Evolutionary conservation across 2,329 filamentous ascomycete genomes (phyloP), one percentile per base, ranked within the genome.

Genomic region (Diplodia scrobiculata): DNA sequence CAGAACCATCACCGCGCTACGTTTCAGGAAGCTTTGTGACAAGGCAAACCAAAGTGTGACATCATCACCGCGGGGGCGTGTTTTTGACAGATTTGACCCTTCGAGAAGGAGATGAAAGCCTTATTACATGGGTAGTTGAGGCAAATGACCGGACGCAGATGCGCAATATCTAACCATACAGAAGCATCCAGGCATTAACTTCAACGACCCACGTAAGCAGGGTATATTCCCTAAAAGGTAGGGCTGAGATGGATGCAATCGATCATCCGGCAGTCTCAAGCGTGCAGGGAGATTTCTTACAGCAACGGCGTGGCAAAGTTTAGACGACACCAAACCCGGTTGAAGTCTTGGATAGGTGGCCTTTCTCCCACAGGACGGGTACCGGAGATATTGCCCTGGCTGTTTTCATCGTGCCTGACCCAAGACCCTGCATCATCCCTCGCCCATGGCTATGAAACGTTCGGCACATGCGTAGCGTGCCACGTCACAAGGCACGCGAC

Each of bases 391-490:
- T 38, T 5, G 10, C 17, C 32, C 13, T n/a, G 21, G 25, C 27
- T 34, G 50, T n/a, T n/a, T 29, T 32, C 47, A 21, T 53, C 11
- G 27, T 32, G 7, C 51, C 51, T 45, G 11, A 19, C 21, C 53
- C 36, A 25, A n/a, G 38, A 45, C 38, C 38, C 38, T 21, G 19
- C 14, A 21, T 53, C 17, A 29, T 32, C 51, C 51, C 51, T 45
- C 11, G 36, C 21, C 53, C 36, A 17, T 58, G 53, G 53, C 6
- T n/a, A 58, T 45, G 53, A 45, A 58, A 45, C 34, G 14, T 58
- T 58, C 34, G 36, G 53, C 34, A 45, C 34, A 45, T 45, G 29
- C 27, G 19, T 55, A 32, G 27, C 51, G 17, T 55, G 52, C 29
- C 29, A 54, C 34, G 29, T 32, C 32, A 54, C 29, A 21, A 32